Conservation (phyloP, 176 grass and related monocot species). For the Rhynchospora breviuscula region DNA sequence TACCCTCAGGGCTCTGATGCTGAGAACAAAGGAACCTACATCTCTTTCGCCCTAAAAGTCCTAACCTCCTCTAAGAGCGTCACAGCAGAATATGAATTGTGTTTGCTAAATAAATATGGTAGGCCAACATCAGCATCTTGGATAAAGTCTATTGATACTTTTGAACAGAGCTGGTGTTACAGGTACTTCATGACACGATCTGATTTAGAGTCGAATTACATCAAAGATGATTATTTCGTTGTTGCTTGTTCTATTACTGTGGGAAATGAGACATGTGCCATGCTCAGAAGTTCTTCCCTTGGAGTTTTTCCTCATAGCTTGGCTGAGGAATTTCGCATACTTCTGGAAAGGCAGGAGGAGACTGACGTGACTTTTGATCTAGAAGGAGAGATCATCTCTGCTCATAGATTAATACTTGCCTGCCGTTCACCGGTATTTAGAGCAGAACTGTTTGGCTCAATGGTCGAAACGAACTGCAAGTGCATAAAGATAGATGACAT, state of each 20-base stretch:
- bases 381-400: constrained; percentile 6
- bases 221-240: constrained; percentile 24
- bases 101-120: neutral
- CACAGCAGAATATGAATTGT: neutral
- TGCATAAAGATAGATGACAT: constrained; percentile 18
- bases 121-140: neutral
- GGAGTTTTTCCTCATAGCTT: constrained; percentile 11
- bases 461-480: neutral
- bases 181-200: neutral
- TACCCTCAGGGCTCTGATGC: constrained; percentile 11
- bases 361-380: constrained; percentile 33
- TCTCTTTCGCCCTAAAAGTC: constrained; percentile 7
- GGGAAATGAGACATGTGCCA: neutral
- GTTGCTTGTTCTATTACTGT: constrained; percentile 27
- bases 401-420: constrained; percentile 31
- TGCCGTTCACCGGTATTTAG: constrained; percentile 29
- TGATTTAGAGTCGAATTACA: constrained; percentile 28
- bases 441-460: constrained; percentile 15
- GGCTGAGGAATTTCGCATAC: neutral
- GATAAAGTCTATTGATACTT: neutral
- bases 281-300: neutral
- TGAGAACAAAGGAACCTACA: neutral
- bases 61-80: neutral
- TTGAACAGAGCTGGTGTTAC: neutral
- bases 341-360: neutral